Percentiles rank a stretch among this genome's conserved stretches.
Conservation (phyloP, 257 asterid genomes). For the Nicotiana benthamiana region DNA sequence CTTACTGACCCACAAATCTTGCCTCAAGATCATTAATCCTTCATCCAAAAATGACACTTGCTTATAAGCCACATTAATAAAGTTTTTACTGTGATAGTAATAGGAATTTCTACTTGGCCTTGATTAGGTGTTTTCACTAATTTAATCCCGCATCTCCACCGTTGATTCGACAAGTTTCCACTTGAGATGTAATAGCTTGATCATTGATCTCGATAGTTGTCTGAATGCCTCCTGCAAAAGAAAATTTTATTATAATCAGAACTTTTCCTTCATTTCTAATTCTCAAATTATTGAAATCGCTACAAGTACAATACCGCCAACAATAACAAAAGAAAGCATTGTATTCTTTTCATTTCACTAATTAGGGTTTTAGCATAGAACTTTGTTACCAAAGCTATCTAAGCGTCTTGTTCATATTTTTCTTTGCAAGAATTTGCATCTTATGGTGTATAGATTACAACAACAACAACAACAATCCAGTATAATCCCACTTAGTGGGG, state of each 20-base stretch:
- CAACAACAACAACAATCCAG: no score
- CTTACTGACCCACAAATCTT: no score
- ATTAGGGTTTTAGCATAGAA: not conserved
- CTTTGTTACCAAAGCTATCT: not conserved
- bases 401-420: no score
- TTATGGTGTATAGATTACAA: no score
- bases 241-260: not conserved
- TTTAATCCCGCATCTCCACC: not conserved
- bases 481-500: no score
- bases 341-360: not conserved
- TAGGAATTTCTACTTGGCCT: not conserved
- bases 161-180: not conserved
- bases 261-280: not conserved
- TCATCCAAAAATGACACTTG: not conserved
- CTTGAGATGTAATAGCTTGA: not conserved
- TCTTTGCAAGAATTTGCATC: no score
- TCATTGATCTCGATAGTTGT: not conserved
- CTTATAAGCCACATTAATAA: not conserved
- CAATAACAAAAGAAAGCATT: not conserved
- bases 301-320: not conserved
- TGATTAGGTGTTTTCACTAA: not conserved
- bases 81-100: not conserved
- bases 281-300: not conserved
- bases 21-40: not conserved
- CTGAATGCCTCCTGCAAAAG: not conserved